Conservation (phyloP, 2,329 filamentous ascomycete species). For the Aureobasidium sp. region DNA sequence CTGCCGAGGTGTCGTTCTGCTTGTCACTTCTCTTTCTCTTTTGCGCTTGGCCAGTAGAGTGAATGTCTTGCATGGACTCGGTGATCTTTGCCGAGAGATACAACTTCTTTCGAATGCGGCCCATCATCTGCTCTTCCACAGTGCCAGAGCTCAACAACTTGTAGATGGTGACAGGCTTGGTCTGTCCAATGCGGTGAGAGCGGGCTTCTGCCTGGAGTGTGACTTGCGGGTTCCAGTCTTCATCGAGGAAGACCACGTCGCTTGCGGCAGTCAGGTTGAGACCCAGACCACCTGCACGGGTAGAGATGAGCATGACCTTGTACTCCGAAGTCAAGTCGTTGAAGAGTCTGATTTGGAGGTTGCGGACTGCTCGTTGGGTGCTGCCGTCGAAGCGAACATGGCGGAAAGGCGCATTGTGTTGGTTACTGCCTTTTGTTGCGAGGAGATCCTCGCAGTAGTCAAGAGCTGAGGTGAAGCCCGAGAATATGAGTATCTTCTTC, state of each 20-base stretch:
- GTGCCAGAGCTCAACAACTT: conserved; percentile 51
- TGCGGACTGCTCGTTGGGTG: conserved; percentile 43
- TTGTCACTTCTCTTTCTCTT: conserved; percentile 25
- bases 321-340: conserved; percentile 40
- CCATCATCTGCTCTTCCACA: conserved; percentile 53
- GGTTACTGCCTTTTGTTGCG: conserved; percentile 36
- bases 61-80: conserved; percentile 50
- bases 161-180: conserved; percentile 47
- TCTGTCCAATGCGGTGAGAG: conserved; percentile 50
- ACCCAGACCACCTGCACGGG: conserved; percentile 48
- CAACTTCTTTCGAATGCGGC: conserved; percentile 53
- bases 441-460: conserved; percentile 48
- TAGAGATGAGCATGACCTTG: conserved; percentile 50
- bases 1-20: conserved; percentile 18
- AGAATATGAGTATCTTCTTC: conserved; percentile 54
- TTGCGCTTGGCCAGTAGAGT: conserved; percentile 31
- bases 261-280: conserved; percentile 49
- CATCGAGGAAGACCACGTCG: conserved; percentile 51
- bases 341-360: conserved; percentile 48
- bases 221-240: conserved; percentile 50
- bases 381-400: conserved; percentile 46
- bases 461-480: conserved; percentile 46
- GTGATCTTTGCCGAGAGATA: conserved; percentile 56
- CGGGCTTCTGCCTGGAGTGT: conserved; percentile 49
- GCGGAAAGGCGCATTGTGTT: conserved; percentile 32